Evolutionary conservation across 176 grass and related monocot genomes (phyloP).

Genomic region (Rhynchospora pubera): DNA sequence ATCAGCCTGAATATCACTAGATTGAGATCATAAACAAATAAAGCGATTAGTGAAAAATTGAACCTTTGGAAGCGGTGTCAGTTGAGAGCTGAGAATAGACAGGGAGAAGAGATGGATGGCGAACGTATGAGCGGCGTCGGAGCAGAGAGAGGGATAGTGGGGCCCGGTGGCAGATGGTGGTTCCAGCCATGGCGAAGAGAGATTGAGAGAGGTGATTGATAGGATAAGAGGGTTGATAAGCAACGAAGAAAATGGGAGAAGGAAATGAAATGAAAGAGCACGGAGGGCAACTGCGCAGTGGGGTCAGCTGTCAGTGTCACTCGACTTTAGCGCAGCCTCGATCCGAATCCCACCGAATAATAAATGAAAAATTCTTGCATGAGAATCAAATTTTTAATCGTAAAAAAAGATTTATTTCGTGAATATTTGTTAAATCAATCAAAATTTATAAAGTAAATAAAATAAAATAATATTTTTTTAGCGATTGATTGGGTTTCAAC

Average conservation of each 20-base stretch:
- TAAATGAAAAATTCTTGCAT: too few species aligned
- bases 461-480: too few species aligned
- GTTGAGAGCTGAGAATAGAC: constrained; percentile 19
- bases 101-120: neutral
- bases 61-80: constrained; percentile 18
- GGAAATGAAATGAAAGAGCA: neutral
- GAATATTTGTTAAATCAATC: too few species aligned
- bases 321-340: neutral
- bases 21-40: neutral
- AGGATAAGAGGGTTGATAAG: neutral
- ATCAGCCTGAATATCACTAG: neutral
- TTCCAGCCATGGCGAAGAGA: constrained; percentile 17
- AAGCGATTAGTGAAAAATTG: neutral
- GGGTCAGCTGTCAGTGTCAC: neutral
- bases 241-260: neutral
- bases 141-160: neutral
- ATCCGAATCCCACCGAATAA: neutral
- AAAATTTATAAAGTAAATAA: too few species aligned
- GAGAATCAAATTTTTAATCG: too few species aligned
- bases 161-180: constrained; percentile 1
- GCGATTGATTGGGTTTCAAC: too few species aligned
- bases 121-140: neutral
- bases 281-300: neutral
- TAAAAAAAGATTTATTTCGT: too few species aligned
- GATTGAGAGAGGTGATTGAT: neutral